phyloP scores from a whole-genome alignment of 352 stramenopile genomes.

The Blastocystis sp. region DNA sequence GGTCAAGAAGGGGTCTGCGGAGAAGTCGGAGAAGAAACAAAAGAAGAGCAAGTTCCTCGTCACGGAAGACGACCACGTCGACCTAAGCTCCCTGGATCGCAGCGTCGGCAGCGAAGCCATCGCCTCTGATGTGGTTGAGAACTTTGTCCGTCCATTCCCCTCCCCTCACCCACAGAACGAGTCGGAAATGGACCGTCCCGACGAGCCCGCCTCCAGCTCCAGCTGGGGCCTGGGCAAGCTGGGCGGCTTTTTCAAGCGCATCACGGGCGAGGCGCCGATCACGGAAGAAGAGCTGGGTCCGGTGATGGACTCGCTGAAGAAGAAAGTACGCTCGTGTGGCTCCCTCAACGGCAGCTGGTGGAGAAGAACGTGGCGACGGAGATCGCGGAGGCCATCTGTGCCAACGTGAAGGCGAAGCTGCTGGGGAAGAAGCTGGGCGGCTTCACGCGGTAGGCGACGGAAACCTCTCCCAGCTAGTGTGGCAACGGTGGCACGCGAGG shows the following conservation, averaged over 20 bases:
- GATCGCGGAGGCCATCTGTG: slow-evolving; percentile 83
- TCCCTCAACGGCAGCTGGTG: slow-evolving; percentile 68
- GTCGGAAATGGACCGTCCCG: slow-evolving; percentile 39
- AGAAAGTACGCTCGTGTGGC: slow-evolving; percentile 65
- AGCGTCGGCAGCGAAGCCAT: background rate
- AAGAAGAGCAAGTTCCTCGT: slow-evolving; percentile 57
- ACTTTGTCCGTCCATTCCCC: background rate
- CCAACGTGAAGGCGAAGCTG: slow-evolving; percentile 81
- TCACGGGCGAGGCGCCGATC: slow-evolving; percentile 81
- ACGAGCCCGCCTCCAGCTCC: background rate
- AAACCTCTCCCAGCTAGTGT: slow-evolving; percentile 62
- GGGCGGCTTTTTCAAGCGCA: slow-evolving; percentile 69
- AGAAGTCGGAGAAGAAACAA: slow-evolving; percentile 37
- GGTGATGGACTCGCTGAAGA: slow-evolving; percentile 81
- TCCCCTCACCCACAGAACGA: slow-evolving; percentile 31
- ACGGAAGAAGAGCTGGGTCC: slow-evolving; percentile 79
- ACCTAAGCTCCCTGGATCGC: slow-evolving; percentile 32
- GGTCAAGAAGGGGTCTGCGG: slow-evolving; percentile 12
- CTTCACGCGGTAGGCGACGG: slow-evolving; percentile 67
- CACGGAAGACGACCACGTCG: slow-evolving; percentile 33
- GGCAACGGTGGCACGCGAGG: slow-evolving; percentile 81
- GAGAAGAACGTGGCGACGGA: slow-evolving; percentile 91
- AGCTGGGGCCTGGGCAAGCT: slow-evolving; percentile 59
- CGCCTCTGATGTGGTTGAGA: slow-evolving; percentile 17
- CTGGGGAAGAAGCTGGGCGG: slow-evolving; percentile 84